Percentiles rank a stretch among this genome's conserved stretches.
Evolutionary conservation across 2,329 filamentous ascomycete species (phyloP).

Genomic region (Alternaria angustiovoidea): DNA sequence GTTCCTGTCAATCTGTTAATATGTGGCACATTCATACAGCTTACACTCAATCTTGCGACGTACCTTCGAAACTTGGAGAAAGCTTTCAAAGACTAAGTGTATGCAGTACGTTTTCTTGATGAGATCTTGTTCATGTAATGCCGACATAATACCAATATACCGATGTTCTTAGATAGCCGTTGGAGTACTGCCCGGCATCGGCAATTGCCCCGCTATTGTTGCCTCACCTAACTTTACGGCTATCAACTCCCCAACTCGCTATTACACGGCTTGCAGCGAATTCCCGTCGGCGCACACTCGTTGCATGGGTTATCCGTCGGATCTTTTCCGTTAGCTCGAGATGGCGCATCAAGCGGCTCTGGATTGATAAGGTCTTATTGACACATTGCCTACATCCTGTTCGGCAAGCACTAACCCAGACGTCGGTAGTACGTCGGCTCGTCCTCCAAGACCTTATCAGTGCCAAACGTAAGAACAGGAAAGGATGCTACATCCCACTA

Average conservation of each 20-base stretch:
- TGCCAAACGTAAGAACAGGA: background rate
- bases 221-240: background rate
- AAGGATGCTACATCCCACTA: too few relatives aligned
- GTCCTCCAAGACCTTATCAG: background rate
- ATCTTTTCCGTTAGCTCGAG: background rate
- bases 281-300: background rate
- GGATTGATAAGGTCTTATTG: background rate
- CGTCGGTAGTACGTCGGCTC: background rate
- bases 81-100: too few relatives aligned
- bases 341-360: background rate
- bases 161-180: background rate
- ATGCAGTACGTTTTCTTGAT: background rate
- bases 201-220: constrained; percentile 4
- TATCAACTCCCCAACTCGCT: background rate
- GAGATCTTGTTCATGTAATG: background rate
- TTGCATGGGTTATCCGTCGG: background rate
- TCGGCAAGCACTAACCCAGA: background rate
- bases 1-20: background rate
- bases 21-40: background rate
- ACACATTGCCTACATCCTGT: background rate
- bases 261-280: background rate
- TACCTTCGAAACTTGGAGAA: background rate
- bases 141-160: background rate
- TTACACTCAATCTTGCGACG: background rate
- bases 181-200: background rate